Percentiles rank a stretch among this genome's conserved stretches.
These are phyloP conservation scores for Annulohypoxylon maeteangense DNA, from an alignment of 495 filamentous ascomycete species.

Conservation along the genomic window DNA sequence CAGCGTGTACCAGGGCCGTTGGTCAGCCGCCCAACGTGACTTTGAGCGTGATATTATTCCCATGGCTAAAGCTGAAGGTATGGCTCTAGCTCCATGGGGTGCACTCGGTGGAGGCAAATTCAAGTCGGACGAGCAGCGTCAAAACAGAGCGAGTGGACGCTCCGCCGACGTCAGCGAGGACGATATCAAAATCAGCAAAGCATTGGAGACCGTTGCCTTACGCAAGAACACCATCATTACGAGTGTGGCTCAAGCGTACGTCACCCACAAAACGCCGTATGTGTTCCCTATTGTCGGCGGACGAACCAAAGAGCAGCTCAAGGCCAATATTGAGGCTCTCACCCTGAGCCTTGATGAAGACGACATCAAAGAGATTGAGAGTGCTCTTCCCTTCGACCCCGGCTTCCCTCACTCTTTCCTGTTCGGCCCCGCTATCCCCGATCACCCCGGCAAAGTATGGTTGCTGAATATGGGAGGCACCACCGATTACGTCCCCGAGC, in stretches of 20 bases:
- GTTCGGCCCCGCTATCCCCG: slow-evolving; percentile 50
- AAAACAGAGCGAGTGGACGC: slow-evolving; percentile 41
- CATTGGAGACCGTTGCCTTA: slow-evolving; percentile 68
- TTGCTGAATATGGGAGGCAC: slow-evolving; percentile 57
- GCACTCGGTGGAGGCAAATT: slow-evolving; percentile 72
- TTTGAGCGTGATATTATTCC: slow-evolving; percentile 77
- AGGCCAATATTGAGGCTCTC: slow-evolving; percentile 75
- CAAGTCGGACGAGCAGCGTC: slow-evolving; percentile 62
- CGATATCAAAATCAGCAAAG: slow-evolving; percentile 63
- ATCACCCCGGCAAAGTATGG: slow-evolving; percentile 55
- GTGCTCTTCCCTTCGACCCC: slow-evolving; percentile 67
- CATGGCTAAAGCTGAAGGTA: slow-evolving; percentile 73
- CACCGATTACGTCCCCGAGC: slow-evolving; percentile 56
- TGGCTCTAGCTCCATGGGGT: slow-evolving; percentile 74
- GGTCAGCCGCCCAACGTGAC: slow-evolving; percentile 69
- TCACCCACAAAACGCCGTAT: slow-evolving; percentile 76
- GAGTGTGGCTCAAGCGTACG: slow-evolving; percentile 76
- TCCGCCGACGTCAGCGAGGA: slow-evolving; percentile 32
- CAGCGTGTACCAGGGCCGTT: slow-evolving; percentile 73
- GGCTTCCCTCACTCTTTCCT: slow-evolving; percentile 70
- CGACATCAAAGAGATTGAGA: slow-evolving; percentile 74
- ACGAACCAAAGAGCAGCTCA: slow-evolving; percentile 67
- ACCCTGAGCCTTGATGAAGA: slow-evolving; percentile 64
- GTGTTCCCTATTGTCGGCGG: slow-evolving; percentile 81
- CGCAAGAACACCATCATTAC: slow-evolving; percentile 63